Evolutionary conservation across 2,329 filamentous ascomycete species (phyloP), one percentile per base, ranked within the genome.

Genomic region (Paecilomyces niveus): DNA sequence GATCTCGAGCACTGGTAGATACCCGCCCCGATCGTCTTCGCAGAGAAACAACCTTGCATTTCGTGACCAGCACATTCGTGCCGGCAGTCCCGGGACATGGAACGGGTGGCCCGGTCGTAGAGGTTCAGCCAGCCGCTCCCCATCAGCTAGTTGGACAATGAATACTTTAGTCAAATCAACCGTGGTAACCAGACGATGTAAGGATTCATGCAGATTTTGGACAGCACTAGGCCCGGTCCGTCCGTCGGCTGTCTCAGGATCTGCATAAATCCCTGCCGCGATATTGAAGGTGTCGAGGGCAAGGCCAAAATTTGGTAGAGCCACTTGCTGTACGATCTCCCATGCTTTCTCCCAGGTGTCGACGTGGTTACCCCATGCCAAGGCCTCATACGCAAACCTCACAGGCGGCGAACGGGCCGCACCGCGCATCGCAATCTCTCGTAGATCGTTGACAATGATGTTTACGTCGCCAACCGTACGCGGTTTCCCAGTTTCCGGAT

Each of bases 201-300:
- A 72, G 0, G 85, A 87, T 1, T 76, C 74, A 7, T 72, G 69
- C 1, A 89, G 78, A 0, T 79, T 81, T 4, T 76, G 72, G 2
- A 88, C 83, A 7, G 83, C 86, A 60, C 83, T 77, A 0, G 73
- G 33, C 3, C 33, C 62, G 0, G 76, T 83, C 63, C 79, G 79
- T 2, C 87, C 83, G 0, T 76, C 76, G 0, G 74, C 61, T 0
- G 79, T 71, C 0, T 83, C 72, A 0, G 89, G 89, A 65, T 92
- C 88, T 0, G 86, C 89, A 63, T 84, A 92, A 59, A 90, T 83
- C 5, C 85, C 76, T 0, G 84, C 89, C 0, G 88, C 83, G 59
- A 92, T 88, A 71, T 92, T 90, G 76, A 90, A 92, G 0, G 86
- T 90, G 72, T 92, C 89, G 24, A 92, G 78, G 68, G 88, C 91